Evolutionary conservation across 495 filamentous ascomycete species (phyloP).

Genomic region (Tirmania nivea): DNA sequence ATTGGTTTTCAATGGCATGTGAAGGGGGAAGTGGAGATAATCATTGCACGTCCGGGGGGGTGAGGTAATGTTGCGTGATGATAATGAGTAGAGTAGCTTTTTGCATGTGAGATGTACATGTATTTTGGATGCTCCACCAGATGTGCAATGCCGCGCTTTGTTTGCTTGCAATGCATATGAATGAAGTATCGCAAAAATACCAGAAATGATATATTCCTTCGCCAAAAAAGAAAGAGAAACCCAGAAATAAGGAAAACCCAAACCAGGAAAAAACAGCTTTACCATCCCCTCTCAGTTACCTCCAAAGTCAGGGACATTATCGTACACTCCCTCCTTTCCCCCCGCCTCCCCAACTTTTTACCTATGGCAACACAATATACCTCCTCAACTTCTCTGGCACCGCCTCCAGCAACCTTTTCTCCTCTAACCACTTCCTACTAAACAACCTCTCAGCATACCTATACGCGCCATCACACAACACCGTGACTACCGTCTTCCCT

Average conservation of each 20-base stretch:
- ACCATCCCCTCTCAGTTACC: background rate
- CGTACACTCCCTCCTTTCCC: background rate
- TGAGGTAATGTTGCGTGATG: too few species aligned
- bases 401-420: slow-evolving; percentile 60
- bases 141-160: too few species aligned
- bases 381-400: slow-evolving; percentile 70
- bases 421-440: slow-evolving; percentile 65
- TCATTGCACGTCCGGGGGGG: too few species aligned
- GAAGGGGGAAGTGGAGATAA: too few species aligned
- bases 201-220: slow-evolving; percentile 9
- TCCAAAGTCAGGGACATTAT: background rate
- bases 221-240: slow-evolving; percentile 3
- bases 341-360: background rate
- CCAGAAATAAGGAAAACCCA: background rate
- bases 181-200: slow-evolving; percentile 2
- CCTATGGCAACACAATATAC: slow-evolving; percentile 74
- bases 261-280: background rate
- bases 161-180: background rate
- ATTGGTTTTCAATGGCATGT: too few species aligned
- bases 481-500: slow-evolving; percentile 78
- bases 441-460: slow-evolving; percentile 88
- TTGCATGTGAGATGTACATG: too few species aligned
- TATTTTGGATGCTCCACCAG: too few species aligned
- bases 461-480: slow-evolving; percentile 89
- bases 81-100: too few species aligned